Evolutionary conservation across 331 rosid species (phyloP).

Genomic region (Phaseolus coccineus): DNA sequence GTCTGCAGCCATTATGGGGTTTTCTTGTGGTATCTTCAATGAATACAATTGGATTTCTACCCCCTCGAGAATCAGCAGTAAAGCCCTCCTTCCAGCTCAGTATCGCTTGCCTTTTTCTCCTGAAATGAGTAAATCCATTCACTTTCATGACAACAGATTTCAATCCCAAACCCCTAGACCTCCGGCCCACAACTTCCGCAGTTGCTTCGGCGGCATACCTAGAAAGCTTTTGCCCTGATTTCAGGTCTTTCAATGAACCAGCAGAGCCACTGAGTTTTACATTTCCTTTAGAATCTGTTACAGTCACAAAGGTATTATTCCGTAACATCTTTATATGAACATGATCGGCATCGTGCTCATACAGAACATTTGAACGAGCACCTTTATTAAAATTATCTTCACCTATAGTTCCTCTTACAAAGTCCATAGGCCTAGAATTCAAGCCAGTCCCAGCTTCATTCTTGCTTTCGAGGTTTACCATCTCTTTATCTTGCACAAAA

Average conservation of each 20-base stretch:
- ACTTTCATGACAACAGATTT: constrained; percentile 84
- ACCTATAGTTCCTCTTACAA: constrained; percentile 64
- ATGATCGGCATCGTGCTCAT: constrained; percentile 66
- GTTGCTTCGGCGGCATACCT: constrained; percentile 80
- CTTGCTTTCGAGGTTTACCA: constrained; percentile 22
- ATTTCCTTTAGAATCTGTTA: constrained; percentile 80
- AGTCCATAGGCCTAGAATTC: constrained; percentile 58
- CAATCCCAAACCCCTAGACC: constrained; percentile 65
- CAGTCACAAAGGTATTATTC: constrained; percentile 80
- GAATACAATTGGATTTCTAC: constrained; percentile 61
- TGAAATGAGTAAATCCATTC: constrained; percentile 72
- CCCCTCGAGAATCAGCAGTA: constrained; percentile 61
- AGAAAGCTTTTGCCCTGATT: constrained; percentile 72
- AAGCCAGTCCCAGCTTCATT: constrained; percentile 41
- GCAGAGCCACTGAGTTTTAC: constrained; percentile 71
- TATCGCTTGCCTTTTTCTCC: constrained; percentile 80
- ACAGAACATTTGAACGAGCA: constrained; percentile 28
- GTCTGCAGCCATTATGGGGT: constrained; percentile 87
- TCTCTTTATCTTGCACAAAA: not conserved
- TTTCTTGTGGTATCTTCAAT: constrained; percentile 76
- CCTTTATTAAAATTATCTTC: constrained; percentile 41
- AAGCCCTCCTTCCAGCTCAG: constrained; percentile 83
- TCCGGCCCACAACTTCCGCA: constrained; percentile 83
- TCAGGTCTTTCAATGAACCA: constrained; percentile 74
- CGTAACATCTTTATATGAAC: constrained; percentile 82